Evolutionary conservation across 1,139 yeast species (phyloP).

Genomic region (Arxiozyma heterogenica): DNA sequence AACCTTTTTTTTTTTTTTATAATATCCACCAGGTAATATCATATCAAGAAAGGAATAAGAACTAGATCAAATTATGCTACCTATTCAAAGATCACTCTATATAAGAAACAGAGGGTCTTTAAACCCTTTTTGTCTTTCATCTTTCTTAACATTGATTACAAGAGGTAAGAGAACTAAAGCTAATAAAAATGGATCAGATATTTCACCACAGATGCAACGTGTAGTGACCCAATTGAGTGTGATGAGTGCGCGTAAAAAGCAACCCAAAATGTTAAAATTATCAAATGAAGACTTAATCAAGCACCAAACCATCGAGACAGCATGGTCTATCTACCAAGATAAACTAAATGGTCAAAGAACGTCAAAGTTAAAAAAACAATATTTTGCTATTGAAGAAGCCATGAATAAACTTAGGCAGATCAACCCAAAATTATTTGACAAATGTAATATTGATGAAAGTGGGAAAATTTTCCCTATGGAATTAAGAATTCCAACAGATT

Average conservation of each 20-base stretch:
- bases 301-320: constrained; percentile 73
- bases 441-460: constrained; percentile 30
- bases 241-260: constrained; percentile 76
- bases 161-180: constrained; percentile 1
- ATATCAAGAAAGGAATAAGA: background rate
- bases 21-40: too few species aligned
- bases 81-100: background rate
- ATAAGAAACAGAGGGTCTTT: background rate
- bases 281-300: constrained; percentile 76
- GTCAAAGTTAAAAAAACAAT: constrained; percentile 51
- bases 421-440: constrained; percentile 31
- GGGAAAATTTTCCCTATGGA: constrained; percentile 60
- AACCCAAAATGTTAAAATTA: constrained; percentile 69
- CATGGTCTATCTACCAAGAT: constrained; percentile 54
- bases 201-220: constrained; percentile 54
- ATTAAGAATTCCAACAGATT: constrained; percentile 80
- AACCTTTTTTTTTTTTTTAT: too few species aligned
- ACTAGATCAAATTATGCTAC: background rate
- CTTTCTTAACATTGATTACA: background rate
- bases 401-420: constrained; percentile 56
- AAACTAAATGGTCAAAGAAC: constrained; percentile 39
- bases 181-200: background rate
- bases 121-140: background rate
- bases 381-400: constrained; percentile 57
- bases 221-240: constrained; percentile 74